Evolutionary conservation across 2,329 filamentous ascomycete species (phyloP).

Genomic region (Drechslerella coelobrocha): DNA sequence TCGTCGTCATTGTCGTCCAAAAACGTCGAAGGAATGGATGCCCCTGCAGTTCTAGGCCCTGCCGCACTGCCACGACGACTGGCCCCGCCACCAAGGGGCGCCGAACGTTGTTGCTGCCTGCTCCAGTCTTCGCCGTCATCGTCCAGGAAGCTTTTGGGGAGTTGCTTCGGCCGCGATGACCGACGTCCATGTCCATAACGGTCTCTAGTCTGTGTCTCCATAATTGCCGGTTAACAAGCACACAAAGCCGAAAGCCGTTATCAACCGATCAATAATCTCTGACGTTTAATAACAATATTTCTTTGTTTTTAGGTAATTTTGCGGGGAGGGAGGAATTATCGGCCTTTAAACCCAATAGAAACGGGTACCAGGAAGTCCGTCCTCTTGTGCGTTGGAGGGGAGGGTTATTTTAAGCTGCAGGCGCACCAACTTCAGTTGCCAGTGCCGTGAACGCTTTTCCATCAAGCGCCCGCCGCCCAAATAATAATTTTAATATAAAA

Average conservation of each 20-base stretch:
- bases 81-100: conserved; percentile 9
- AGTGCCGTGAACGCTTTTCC: background rate
- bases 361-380: background rate
- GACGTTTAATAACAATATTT: background rate
- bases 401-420: conserved; percentile 9
- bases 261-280: conserved; percentile 1
- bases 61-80: conserved; percentile 24
- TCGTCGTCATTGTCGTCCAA: conserved; percentile 43
- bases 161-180: conserved; percentile 39
- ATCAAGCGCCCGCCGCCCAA: conserved; percentile 8
- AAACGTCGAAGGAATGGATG: conserved; percentile 33
- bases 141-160: conserved; percentile 46
- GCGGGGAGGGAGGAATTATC: background rate
- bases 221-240: background rate
- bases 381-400: background rate
- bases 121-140: conserved; percentile 33
- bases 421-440: background rate
- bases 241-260: background rate
- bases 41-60: conserved; percentile 20
- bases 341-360: background rate
- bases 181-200: conserved; percentile 33
- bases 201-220: conserved; percentile 28
- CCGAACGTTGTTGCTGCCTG: conserved; percentile 8
- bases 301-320: background rate
- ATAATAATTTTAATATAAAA: background rate